Percentiles rank a stretch among this genome's conserved stretches.
These are phyloP conservation scores for Penicillium chermesinum DNA, from an alignment of 495 filamentous ascomycete genomes.

Conservation along the genomic window DNA sequence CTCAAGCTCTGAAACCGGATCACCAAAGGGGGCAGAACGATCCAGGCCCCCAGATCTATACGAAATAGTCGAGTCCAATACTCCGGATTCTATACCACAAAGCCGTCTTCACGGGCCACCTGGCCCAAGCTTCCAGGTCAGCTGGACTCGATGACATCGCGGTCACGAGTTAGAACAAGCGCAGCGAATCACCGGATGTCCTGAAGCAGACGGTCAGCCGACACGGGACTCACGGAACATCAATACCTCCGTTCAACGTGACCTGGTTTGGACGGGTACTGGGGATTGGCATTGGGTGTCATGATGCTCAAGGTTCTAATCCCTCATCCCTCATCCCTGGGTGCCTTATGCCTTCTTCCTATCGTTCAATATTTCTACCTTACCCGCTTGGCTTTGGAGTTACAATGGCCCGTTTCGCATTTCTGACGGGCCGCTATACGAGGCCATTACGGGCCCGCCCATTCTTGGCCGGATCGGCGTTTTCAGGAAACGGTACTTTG, in stretches of 20 bases:
- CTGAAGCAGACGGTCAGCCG: slow-evolving; percentile 20
- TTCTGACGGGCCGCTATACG: too few species aligned
- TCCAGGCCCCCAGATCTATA: not conserved
- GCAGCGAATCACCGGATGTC: slow-evolving; percentile 14
- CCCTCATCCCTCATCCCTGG: too few species aligned
- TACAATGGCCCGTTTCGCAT: too few species aligned
- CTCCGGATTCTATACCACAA: too few species aligned
- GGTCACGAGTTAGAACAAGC: slow-evolving; percentile 13
- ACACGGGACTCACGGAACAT: slow-evolving; percentile 18
- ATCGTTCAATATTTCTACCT: too few species aligned
- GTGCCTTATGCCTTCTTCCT: too few species aligned
- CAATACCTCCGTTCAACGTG: slow-evolving; percentile 10
- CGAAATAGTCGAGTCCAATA: not conserved
- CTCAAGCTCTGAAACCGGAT: slow-evolving; percentile 9
- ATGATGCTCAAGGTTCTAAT: too few species aligned
- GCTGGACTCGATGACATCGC: slow-evolving; percentile 25
- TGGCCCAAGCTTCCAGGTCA: slow-evolving; percentile 26
- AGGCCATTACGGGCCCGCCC: too few species aligned
- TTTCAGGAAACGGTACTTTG: too few species aligned
- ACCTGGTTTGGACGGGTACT: not conserved
- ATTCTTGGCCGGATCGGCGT: too few species aligned
- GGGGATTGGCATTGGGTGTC: too few species aligned
- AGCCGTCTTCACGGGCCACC: not conserved
- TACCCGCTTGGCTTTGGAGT: too few species aligned
- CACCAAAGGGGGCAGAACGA: not conserved